Evolutionary conservation across 345 rosid species (phyloP).

Genomic region (Eucalyptus tenuipes): DNA sequence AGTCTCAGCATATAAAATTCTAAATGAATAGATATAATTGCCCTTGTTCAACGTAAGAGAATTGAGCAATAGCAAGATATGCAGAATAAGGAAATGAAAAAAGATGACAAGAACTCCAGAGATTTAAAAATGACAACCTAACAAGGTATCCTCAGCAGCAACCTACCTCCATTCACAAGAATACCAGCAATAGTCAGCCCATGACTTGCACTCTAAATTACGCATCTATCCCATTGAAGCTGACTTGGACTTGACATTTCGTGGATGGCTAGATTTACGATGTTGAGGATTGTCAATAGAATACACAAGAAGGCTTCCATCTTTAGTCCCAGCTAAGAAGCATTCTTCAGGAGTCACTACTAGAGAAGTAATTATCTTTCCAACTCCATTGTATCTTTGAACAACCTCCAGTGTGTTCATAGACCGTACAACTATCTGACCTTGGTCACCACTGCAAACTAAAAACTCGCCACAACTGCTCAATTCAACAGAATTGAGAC

Average conservation of each 20-base stretch:
- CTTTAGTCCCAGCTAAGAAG: constrained; percentile 93
- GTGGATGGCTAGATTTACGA: constrained; percentile 31
- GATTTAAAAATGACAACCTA: not conserved
- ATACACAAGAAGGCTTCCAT: constrained; percentile 85
- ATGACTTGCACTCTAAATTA: not conserved
- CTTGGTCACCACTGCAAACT: constrained; percentile 95
- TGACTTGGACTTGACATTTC: constrained; percentile 38
- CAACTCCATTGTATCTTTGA: constrained; percentile 59
- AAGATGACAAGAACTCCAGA: not conserved
- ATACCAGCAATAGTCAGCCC: not conserved
- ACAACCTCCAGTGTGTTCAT: constrained; percentile 86
- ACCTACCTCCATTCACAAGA: not conserved
- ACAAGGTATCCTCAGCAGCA: not conserved
- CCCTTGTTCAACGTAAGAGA: not conserved
- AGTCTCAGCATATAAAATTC: not conserved
- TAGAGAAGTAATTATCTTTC: constrained; percentile 70
- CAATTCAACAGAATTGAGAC: constrained; percentile 85
- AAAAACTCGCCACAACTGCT: constrained; percentile 81
- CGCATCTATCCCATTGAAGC: constrained; percentile 19
- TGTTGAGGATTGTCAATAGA: constrained; percentile 78
- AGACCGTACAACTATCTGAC: constrained; percentile 80
- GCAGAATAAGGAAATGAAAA: not conserved
- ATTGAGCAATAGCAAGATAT: not conserved
- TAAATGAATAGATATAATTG: not conserved
- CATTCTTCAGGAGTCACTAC: constrained; percentile 86